Base-by-base conservation (phyloP, 2,329 filamentous ascomycete species). In the Blastomyces percursus region DNA sequence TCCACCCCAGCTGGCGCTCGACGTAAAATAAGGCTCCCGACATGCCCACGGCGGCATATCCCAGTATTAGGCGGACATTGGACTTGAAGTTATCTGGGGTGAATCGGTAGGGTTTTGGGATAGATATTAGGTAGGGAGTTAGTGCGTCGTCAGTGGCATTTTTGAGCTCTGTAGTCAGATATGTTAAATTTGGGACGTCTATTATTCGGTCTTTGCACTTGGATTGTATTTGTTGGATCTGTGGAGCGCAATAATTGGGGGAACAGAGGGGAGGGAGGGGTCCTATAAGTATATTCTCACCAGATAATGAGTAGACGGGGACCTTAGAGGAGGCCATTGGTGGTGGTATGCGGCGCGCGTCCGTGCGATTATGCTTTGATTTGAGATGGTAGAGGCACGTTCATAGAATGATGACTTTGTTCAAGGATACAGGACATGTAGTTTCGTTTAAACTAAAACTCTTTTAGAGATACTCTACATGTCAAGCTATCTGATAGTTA, bases 81-180 rank as follows among this genome's bases (percentile, higher is more conserved):
- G 86, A 85, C 57, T 94, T 86, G 63, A 77, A 82, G 78, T 97
- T 88, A 66, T 89, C 86, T 77, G 96, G 91, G 66, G 79, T 83
- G 81, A 96, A 96, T 68, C 73, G 72, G 27, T 76, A 77, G 24
- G 76, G 75, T 24, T 74, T 71, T 82, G 86, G 74, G n/a, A 97
- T 86, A 40, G 86, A 89, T 77, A 90, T 93, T 66, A 99, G 86
- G 80, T 97, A 97, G 78, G 94, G 91, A 64, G 89, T 86, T 64
- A 99, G 87, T 63, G 92, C 91, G 78, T 99, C 94, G 79, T 99
- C 94, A 68, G 90, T 91, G 48, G 92, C 95, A 79, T 94, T 96
- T 78, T 97, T 97, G 67, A 99, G 87, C 74, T 97, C 94, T 96
- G 73, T 27, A 35, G 9, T n/a, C 35, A 42, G 35, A 38, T 62